Evolutionary conservation across 495 filamentous ascomycete genomes (phyloP).

Genomic region (Aspergillus diversus): DNA sequence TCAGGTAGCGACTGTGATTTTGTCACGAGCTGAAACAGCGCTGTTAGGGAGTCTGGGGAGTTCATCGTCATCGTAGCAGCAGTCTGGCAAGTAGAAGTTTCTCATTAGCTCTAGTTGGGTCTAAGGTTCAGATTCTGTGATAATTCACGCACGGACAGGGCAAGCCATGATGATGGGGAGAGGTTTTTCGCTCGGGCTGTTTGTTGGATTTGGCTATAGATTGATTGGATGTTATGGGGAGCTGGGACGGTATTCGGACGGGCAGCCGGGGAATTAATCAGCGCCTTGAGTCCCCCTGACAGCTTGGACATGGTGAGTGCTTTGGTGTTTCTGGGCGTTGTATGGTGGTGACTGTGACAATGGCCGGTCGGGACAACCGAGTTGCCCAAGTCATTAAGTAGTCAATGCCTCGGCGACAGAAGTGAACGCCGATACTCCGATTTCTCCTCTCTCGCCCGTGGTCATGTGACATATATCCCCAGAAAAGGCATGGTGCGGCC

Average conservation of each 20-base stretch:
- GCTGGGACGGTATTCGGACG: slow-evolving; percentile 68
- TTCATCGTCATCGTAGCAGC: slow-evolving; percentile 78
- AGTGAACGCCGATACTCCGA: slow-evolving; percentile 10
- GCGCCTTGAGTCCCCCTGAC: slow-evolving; percentile 65
- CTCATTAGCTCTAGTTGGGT: slow-evolving; percentile 10
- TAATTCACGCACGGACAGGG: slow-evolving; percentile 56
- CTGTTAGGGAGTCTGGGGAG: slow-evolving; percentile 65
- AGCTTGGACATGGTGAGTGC: slow-evolving; percentile 64
- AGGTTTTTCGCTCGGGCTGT: slow-evolving; percentile 57
- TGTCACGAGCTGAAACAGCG: slow-evolving; percentile 57
- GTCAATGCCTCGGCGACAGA: slow-evolving; percentile 16
- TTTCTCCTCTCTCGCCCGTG: neutral
- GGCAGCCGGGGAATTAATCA: slow-evolving; percentile 71
- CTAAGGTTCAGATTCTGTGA: neutral
- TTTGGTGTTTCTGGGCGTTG: neutral
- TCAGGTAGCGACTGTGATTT: slow-evolving; percentile 35
- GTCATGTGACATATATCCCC: neutral
- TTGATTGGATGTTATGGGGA: slow-evolving; percentile 57
- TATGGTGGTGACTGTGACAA: neutral
- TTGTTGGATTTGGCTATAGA: slow-evolving; percentile 62
- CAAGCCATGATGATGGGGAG: slow-evolving; percentile 64
- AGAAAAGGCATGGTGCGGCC: neutral
- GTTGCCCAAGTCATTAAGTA: slow-evolving; percentile 8
- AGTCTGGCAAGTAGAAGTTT: slow-evolving; percentile 44
- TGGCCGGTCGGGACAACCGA: neutral